phyloP scores from a whole-genome alignment of 2,329 filamentous ascomycete genomes.

The Aspergillus versicolor region DNA sequence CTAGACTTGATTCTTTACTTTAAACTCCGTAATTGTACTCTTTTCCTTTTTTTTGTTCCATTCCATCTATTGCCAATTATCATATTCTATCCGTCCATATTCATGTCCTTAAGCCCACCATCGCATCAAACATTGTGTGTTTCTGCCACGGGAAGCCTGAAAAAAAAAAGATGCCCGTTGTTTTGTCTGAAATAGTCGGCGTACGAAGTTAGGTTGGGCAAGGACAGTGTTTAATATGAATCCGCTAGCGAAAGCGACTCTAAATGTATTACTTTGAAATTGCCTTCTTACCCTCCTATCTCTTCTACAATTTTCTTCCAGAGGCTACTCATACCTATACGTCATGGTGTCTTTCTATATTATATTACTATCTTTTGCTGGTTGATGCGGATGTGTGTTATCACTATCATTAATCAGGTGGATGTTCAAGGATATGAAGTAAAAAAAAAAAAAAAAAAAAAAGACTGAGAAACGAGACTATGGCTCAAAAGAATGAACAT shows the following conservation, averaged over 20 bases:
- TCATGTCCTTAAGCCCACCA: not conserved
- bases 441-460: too few species aligned
- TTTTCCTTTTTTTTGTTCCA: slow-evolving; percentile 10
- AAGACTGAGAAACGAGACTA: too few species aligned
- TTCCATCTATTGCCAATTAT: slow-evolving; percentile 6
- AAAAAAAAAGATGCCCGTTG: not conserved
- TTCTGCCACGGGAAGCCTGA: not conserved
- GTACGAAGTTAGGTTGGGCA: slow-evolving; percentile 4
- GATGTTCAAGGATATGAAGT: not conserved
- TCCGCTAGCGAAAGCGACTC: slow-evolving; percentile 5
- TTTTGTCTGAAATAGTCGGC: slow-evolving; percentile 5
- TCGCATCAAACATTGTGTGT: slow-evolving; percentile 4
- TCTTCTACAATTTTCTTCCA: not conserved
- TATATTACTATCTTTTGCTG: not conserved
- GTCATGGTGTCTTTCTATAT: not conserved
- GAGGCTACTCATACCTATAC: not conserved
- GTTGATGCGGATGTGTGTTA: not conserved
- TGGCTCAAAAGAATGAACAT: too few species aligned
- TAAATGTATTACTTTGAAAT: slow-evolving; percentile 6
- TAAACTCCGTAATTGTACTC: slow-evolving; percentile 42
- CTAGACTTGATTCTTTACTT: slow-evolving; percentile 90
- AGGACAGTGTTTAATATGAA: slow-evolving; percentile 8
- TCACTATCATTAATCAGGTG: not conserved
- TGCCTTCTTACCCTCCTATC: not conserved
- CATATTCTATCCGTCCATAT: slow-evolving; percentile 2